Evolutionary conservation across 495 filamentous ascomycete species (phyloP).

Genomic region (Haplographium delicatum): DNA sequence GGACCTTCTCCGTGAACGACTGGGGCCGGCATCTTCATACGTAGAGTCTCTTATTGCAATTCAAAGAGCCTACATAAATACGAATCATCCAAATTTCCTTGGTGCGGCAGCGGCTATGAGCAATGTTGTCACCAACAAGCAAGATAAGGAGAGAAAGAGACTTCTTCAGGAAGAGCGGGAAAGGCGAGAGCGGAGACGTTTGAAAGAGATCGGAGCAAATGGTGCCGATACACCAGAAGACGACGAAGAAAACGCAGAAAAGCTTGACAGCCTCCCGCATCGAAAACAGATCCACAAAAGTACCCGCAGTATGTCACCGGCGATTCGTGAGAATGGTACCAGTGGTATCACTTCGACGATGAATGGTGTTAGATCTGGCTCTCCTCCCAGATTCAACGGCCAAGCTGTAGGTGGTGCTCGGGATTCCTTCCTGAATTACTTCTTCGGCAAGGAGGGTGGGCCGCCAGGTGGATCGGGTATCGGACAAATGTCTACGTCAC

Average conservation of each 20-base stretch:
- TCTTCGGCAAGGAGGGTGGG: constrained; percentile 88
- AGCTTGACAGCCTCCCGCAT: constrained; percentile 47
- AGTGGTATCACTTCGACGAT: constrained; percentile 52
- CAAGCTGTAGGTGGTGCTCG: constrained; percentile 47
- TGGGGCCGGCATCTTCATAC: constrained; percentile 83
- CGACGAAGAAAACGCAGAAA: constrained; percentile 65
- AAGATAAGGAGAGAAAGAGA: constrained; percentile 84
- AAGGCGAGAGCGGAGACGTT: constrained; percentile 72
- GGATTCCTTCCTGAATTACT: constrained; percentile 96
- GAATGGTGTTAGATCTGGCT: constrained; percentile 60
- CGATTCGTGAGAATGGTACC: constrained; percentile 52
- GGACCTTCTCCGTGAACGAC: constrained; percentile 85
- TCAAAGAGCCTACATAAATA: constrained; percentile 98
- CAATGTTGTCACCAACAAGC: constrained; percentile 86
- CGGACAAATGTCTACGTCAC: constrained; percentile 28
- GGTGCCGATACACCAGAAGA: constrained; percentile 62
- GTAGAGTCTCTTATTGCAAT: constrained; percentile 97
- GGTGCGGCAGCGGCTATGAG: constrained; percentile 98
- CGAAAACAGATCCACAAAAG: constrained; percentile 56
- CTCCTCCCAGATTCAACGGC: constrained; percentile 54
- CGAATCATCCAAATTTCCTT: constrained; percentile 98
- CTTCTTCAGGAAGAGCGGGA: constrained; percentile 75
- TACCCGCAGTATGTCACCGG: constrained; percentile 73
- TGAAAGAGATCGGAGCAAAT: constrained; percentile 78
- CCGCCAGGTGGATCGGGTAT: constrained; percentile 33